phyloP scores from a whole-genome alignment of 2,329 filamentous ascomycete species.

The Fusarium citri region DNA sequence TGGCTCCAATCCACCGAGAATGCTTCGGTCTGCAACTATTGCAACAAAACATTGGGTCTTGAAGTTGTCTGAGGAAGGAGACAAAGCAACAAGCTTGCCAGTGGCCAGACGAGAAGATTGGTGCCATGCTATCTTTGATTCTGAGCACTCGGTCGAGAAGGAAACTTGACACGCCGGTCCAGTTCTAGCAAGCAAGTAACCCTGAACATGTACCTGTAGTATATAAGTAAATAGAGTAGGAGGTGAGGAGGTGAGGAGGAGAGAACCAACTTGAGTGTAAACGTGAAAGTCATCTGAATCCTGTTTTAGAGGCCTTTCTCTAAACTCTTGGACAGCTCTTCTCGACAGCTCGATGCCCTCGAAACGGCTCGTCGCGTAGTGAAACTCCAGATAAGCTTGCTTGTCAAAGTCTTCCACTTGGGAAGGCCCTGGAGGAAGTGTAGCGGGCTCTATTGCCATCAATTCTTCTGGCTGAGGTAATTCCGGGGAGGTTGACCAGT shows the following conservation, averaged over 20 bases:
- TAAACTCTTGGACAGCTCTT: constrained; percentile 70
- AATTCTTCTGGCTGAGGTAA: constrained; percentile 44
- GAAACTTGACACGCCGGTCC: constrained; percentile 75
- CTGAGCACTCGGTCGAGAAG: constrained; percentile 75
- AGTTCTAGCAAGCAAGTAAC: constrained; percentile 70
- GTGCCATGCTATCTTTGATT: constrained; percentile 74
- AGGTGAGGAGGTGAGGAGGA: not conserved
- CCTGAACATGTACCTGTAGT: constrained; percentile 72
- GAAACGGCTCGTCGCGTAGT: constrained; percentile 81
- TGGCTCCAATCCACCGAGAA: constrained; percentile 69
- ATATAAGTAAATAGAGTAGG: constrained; percentile 1
- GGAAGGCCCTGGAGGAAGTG: constrained; percentile 19
- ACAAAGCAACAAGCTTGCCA: constrained; percentile 66
- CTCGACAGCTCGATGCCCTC: constrained; percentile 78
- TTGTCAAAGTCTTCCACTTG: constrained; percentile 15
- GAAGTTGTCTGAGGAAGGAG: constrained; percentile 70
- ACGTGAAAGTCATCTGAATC: constrained; percentile 63
- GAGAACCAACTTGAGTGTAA: constrained; percentile 70
- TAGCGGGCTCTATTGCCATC: constrained; percentile 28
- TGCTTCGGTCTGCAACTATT: constrained; percentile 75
- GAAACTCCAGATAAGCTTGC: constrained; percentile 73
- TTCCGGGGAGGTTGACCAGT: constrained; percentile 39
- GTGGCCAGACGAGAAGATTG: constrained; percentile 64
- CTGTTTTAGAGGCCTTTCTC: constrained; percentile 64
- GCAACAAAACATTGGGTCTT: constrained; percentile 74